Base-by-base conservation (phyloP, 495 filamentous ascomycete species). In the Penicillium riverlandense region DNA sequence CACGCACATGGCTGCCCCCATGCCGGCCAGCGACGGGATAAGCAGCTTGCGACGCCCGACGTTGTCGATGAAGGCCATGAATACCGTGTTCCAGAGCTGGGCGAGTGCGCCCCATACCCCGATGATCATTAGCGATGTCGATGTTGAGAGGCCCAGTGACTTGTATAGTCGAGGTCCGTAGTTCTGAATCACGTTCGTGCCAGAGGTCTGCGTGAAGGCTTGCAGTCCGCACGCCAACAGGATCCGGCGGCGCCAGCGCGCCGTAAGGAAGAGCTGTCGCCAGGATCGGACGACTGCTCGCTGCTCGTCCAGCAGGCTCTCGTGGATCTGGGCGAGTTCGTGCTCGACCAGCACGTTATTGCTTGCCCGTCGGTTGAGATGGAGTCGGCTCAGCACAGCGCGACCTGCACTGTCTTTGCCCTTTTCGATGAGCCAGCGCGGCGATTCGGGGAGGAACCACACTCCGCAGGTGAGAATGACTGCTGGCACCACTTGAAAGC, bases 381-480 rank as follows among this genome's bases (percentile, higher is more conserved):
- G 75, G 8, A 74, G 69, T 11, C 52, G 52, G 11, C 53, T 48
- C 45, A 79, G 70, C 15, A 67, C 58, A 8, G 52, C 45, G 32
- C 63, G 64, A 7, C 65, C 72, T 40, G 71, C 70, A 10, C 61
- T 63, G 37, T 69, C 47, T 29, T 66, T 67, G 38, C 70, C 74
- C 45, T 71, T 68, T 45, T 77, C 66, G 28, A 75, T 70, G 7
- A 82, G 61, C 77, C 77, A 82, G 37, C 78, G 59, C 10, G 78
- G 78, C 0, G 73, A 76, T 51, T 80, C 78, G 8, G 65, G 63
- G 10, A 80, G 64, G 49, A 76, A 77, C 50, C 67, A 70, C 28
- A 76, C 57, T 9, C 76, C 74, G 7, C 59, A 45, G 7, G 58
- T 62, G 15, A 82, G 61, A n/a, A 74, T 47, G 4, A 80, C 35